These are phyloP conservation scores for Cajanus cajan DNA, from an alignment of 306 rosid species.

Conservation along the genomic window DNA sequence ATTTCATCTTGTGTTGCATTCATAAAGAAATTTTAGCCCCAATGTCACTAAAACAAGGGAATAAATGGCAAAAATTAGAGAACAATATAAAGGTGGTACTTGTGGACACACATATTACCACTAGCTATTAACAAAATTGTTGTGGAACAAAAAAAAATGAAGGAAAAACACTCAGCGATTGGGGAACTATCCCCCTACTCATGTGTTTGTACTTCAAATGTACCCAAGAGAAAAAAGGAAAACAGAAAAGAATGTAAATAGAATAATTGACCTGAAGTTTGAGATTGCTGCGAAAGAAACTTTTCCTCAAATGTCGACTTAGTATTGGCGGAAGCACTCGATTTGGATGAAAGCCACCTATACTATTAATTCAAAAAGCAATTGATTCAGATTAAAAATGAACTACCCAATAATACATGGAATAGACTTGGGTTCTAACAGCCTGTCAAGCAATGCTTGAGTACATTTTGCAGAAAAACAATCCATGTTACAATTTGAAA, in stretches of 20 bases:
- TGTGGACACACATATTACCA: neutral
- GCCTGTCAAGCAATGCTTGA: neutral
- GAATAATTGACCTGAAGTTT: constrained; percentile 75
- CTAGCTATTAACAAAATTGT: neutral
- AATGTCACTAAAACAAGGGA: neutral
- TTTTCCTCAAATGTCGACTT: constrained; percentile 90
- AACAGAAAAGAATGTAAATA: neutral
- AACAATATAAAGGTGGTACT: neutral
- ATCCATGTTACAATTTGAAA: constrained; percentile 9
- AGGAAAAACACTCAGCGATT: neutral
- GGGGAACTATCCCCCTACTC: neutral
- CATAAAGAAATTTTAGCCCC: neutral
- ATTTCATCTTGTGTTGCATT: constrained; percentile 3
- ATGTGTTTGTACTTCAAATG: neutral
- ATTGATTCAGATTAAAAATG: constrained; percentile 24
- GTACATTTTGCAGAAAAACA: neutral
- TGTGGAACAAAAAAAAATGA: neutral
- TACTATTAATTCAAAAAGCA: constrained; percentile 60
- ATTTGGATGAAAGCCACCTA: constrained; percentile 97
- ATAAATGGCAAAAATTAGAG: neutral
- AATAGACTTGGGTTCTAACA: neutral
- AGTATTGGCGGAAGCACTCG: constrained; percentile 55
- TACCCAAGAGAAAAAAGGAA: neutral
- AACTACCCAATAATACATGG: constrained; percentile 8
- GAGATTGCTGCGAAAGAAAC: constrained; percentile 93